Evolutionary conservation across 2,329 filamentous ascomycete genomes (phyloP).

Genomic region (Monilinia fructigena): DNA sequence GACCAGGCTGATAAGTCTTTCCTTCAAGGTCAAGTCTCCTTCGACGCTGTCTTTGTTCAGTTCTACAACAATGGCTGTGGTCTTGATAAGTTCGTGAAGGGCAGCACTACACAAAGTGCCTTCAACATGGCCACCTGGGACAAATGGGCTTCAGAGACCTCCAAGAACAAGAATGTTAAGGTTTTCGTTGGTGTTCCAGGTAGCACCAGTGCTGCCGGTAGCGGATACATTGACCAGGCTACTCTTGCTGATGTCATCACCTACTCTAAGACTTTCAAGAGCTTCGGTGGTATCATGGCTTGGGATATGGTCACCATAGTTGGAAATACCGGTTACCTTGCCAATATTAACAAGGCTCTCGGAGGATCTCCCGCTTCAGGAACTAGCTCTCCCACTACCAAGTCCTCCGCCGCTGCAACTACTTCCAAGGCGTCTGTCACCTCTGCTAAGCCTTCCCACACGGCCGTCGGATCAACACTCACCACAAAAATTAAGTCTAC

Average conservation of each 20-base stretch:
- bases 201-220: slow-evolving; percentile 45
- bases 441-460: neutral
- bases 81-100: slow-evolving; percentile 48
- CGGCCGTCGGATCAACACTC: neutral
- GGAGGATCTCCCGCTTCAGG: slow-evolving; percentile 17
- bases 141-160: slow-evolving; percentile 56
- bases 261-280: slow-evolving; percentile 53
- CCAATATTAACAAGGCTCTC: slow-evolving; percentile 15
- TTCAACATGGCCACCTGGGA: slow-evolving; percentile 65
- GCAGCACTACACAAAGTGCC: slow-evolving; percentile 46
- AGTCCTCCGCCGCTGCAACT: slow-evolving; percentile 11
- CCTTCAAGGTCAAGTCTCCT: slow-evolving; percentile 50
- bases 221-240: slow-evolving; percentile 50
- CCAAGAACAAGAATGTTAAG: slow-evolving; percentile 58
- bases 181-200: slow-evolving; percentile 60
- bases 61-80: slow-evolving; percentile 53
- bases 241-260: slow-evolving; percentile 50
- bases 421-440: neutral
- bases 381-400: slow-evolving; percentile 16
- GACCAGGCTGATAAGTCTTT: slow-evolving; percentile 57
- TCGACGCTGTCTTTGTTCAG: slow-evolving; percentile 44
- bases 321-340: slow-evolving; percentile 18
- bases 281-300: slow-evolving; percentile 65
- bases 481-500: slow-evolving; percentile 11
- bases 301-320: slow-evolving; percentile 64